These are phyloP conservation scores for Rhizophagus sp. DNA, from an alignment of 192 early-diverging fungal genomes.

Conservation along the genomic window DNA sequence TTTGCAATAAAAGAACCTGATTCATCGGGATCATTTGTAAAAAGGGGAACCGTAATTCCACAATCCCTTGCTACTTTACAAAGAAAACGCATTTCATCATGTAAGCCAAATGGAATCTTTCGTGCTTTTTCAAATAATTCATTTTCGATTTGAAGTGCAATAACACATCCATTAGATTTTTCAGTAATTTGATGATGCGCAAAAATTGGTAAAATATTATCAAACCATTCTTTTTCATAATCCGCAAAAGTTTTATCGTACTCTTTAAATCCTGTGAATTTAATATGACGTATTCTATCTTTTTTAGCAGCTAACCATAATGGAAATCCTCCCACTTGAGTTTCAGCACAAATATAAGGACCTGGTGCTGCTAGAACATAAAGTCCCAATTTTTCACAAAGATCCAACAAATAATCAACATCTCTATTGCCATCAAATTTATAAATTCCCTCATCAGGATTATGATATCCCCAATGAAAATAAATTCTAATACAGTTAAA, in stretches of 20 bases:
- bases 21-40: conserved; percentile 83
- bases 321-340: conserved; percentile 74
- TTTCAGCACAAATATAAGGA: conserved; percentile 82
- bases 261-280: conserved; percentile 60
- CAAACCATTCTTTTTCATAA: conserved; percentile 75
- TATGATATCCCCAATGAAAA: conserved; percentile 89
- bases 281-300: conserved; percentile 72
- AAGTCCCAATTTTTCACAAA: conserved; percentile 74
- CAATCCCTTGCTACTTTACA: conserved; percentile 77
- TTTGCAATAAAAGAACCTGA: conserved; percentile 63
- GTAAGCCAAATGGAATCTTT: conserved; percentile 66
- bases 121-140: conserved; percentile 64
- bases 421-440: conserved; percentile 74
- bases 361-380: conserved; percentile 84
- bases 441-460: conserved; percentile 69
- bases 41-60: conserved; percentile 78
- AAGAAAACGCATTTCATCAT: conserved; percentile 80
- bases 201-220: conserved; percentile 73
- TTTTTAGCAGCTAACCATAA: conserved; percentile 78
- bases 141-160: conserved; percentile 84
- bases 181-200: conserved; percentile 75
- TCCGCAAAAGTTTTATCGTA: conserved; percentile 71
- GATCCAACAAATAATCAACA: conserved; percentile 64
- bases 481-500: conserved; percentile 84
- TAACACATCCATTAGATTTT: conserved; percentile 65